Evolutionary conservation across 2,329 filamentous ascomycete species (phyloP).

Genomic region (Colletotrichum magnum): DNA sequence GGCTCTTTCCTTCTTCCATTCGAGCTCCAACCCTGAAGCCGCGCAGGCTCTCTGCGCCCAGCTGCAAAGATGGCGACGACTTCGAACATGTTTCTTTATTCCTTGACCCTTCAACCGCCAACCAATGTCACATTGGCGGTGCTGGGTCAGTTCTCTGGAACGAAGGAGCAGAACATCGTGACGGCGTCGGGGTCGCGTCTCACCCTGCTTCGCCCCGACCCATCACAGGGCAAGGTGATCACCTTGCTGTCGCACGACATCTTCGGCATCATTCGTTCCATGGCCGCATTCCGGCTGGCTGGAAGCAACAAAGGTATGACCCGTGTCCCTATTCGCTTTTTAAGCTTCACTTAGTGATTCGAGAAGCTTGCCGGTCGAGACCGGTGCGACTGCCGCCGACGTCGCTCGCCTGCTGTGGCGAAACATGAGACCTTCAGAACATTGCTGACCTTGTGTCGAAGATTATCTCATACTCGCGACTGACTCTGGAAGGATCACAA

Average conservation of each 20-base stretch:
- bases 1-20: slow-evolving; percentile 21
- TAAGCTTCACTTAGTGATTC: slow-evolving; percentile 78
- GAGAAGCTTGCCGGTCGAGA: slow-evolving; percentile 40
- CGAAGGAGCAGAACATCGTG: slow-evolving; percentile 97
- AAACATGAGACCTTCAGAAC: slow-evolving; percentile 35
- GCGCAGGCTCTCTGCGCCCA: slow-evolving; percentile 67
- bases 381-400: slow-evolving; percentile 14
- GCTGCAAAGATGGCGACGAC: slow-evolving; percentile 88
- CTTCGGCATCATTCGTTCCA: slow-evolving; percentile 92
- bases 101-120: slow-evolving; percentile 93
- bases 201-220: slow-evolving; percentile 88
- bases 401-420: slow-evolving; percentile 16
- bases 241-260: slow-evolving; percentile 92
- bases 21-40: slow-evolving; percentile 51
- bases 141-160: slow-evolving; percentile 94
- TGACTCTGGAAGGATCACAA: slow-evolving; percentile 94
- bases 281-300: slow-evolving; percentile 91
- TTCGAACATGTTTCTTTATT: slow-evolving; percentile 99
- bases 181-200: slow-evolving; percentile 93
- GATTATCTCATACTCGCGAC: slow-evolving; percentile 97
- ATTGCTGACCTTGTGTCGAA: slow-evolving; percentile 56
- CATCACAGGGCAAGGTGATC: slow-evolving; percentile 86
- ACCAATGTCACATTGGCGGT: slow-evolving; percentile 92
- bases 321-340: slow-evolving; percentile 50
- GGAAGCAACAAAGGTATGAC: slow-evolving; percentile 95